These are phyloP conservation scores for Chaetoceros tenuissimus DNA, from an alignment of 108 stramenopile genomes.

Conservation along the genomic window DNA sequence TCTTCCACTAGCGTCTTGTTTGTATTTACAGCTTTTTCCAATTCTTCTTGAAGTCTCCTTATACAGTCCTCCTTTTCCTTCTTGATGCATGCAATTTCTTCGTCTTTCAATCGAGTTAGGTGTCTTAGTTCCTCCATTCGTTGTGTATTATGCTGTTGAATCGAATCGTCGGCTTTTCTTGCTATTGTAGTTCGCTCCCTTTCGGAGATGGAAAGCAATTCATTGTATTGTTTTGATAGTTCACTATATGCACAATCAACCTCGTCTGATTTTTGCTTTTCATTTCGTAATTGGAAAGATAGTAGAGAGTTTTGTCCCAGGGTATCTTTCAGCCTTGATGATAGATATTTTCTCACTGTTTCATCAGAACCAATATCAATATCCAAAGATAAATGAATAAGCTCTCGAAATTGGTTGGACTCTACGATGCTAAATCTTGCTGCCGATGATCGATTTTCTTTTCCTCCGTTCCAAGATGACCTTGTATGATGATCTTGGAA, in stretches of 20 bases:
- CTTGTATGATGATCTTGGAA: constrained; percentile 7
- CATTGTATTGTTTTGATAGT: constrained; percentile 13
- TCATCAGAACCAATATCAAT: constrained; percentile 32
- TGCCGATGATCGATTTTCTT: constrained; percentile 6
- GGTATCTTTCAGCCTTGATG: constrained; percentile 25
- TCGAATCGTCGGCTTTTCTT: constrained; percentile 19
- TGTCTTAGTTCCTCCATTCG: constrained; percentile 20
- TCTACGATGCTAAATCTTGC: constrained; percentile 40
- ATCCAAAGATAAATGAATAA: constrained; percentile 32
- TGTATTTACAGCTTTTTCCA: too few relatives aligned
- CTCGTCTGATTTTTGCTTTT: constrained; percentile 15
- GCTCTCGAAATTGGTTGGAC: constrained; percentile 40
- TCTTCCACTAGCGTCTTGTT: too few relatives aligned
- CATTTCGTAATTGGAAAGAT: constrained; percentile 8
- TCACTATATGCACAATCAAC: constrained; percentile 22
- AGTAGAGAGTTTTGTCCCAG: constrained; percentile 16
- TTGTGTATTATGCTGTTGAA: constrained; percentile 15
- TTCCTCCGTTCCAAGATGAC: constrained; percentile 14
- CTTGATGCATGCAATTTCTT: too few relatives aligned
- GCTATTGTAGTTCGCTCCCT: constrained; percentile 21
- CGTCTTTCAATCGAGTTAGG: constrained; percentile 22
- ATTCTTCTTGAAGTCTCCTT: too few relatives aligned
- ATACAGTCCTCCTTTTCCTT: too few relatives aligned
- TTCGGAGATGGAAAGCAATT: constrained; percentile 20
- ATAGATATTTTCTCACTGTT: constrained; percentile 30